These are phyloP conservation scores for Lactifluus subvellereus DNA, from an alignment of 768 basidiomycete genomes.

Conservation along the genomic window DNA sequence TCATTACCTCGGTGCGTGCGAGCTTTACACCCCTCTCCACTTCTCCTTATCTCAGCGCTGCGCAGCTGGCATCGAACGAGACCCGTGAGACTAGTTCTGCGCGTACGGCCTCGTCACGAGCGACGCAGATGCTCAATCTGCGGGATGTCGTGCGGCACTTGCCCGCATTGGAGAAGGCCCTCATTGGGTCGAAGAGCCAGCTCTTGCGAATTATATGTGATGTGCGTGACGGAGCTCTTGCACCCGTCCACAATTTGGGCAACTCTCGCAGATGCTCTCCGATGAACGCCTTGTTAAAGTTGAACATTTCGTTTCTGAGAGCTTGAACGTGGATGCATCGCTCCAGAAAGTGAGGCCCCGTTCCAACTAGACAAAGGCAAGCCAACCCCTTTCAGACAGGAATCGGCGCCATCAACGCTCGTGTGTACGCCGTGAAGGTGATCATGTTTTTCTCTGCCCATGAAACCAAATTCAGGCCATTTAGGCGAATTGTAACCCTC, in stretches of 20 bases:
- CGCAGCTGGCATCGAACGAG: slow-evolving; percentile 64
- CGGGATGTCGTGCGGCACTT: slow-evolving; percentile 65
- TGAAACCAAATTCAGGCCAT: not conserved
- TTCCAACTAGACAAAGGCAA: not conserved
- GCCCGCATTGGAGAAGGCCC: slow-evolving; percentile 55
- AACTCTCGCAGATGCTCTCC: slow-evolving; percentile 52
- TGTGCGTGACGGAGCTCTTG: slow-evolving; percentile 34
- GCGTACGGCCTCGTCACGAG: slow-evolving; percentile 61
- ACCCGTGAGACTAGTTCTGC: slow-evolving; percentile 46
- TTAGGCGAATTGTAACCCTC: slow-evolving; percentile 69
- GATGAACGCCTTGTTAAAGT: slow-evolving; percentile 68
- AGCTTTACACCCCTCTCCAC: not conserved
- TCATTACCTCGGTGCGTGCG: slow-evolving; percentile 58
- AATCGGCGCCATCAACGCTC: slow-evolving; percentile 65
- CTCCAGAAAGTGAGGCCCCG: slow-evolving; percentile 46
- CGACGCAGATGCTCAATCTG: slow-evolving; percentile 75
- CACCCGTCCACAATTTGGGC: not conserved
- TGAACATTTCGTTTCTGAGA: slow-evolving; percentile 48
- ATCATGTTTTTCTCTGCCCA: not conserved
- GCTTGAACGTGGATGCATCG: slow-evolving; percentile 67
- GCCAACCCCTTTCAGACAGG: slow-evolving; percentile 48
- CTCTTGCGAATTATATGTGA: slow-evolving; percentile 58
- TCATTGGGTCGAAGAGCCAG: slow-evolving; percentile 51
- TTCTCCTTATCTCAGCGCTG: not conserved
- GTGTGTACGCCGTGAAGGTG: slow-evolving; percentile 86